Percentiles rank a stretch among this genome's conserved stretches.
Conservation (phyloP, 345 rosid genomes). For the Anacardium occidentale region DNA sequence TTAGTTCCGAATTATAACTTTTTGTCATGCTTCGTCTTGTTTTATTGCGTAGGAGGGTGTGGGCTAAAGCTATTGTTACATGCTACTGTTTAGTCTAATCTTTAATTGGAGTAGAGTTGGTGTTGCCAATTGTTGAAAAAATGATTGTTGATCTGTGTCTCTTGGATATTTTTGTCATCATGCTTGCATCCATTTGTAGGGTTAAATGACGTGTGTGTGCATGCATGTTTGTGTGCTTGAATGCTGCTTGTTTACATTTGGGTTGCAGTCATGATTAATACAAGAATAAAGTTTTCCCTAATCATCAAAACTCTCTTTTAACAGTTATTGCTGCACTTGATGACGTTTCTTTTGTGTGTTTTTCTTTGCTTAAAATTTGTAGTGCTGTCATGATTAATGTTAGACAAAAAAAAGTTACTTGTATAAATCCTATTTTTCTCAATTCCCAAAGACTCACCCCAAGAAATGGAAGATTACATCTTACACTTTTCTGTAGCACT, state of each 20-base stretch:
- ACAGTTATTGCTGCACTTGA: constrained; percentile 7
- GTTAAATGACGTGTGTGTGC: neutral
- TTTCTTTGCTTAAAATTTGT: constrained; percentile 11
- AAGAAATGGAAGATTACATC: neutral
- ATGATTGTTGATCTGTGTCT: neutral
- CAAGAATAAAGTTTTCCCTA: neutral
- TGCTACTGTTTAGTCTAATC: neutral
- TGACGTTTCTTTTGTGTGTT: neutral
- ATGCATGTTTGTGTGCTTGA: no score
- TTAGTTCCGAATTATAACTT: neutral
- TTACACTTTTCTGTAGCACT: neutral
- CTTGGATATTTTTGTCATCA: neutral
- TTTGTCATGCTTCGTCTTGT: neutral
- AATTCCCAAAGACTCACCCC: neutral
- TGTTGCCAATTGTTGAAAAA: constrained; percentile 1
- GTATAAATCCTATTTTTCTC: neutral
- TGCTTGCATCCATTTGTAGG: neutral
- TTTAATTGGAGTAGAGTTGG: neutral
- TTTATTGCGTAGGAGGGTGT: neutral
- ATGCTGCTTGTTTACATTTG: neutral
- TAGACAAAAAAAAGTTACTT: constrained; percentile 1
- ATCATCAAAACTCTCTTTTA: neutral
- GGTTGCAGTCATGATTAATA: constrained; percentile 6
- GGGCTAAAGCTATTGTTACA: neutral
- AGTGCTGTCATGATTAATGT: constrained; percentile 9